Percentiles rank a stretch among this genome's conserved stretches.
These are phyloP conservation scores for Favolaschia claudopus DNA, from an alignment of 768 basidiomycete species.

Conservation along the genomic window DNA sequence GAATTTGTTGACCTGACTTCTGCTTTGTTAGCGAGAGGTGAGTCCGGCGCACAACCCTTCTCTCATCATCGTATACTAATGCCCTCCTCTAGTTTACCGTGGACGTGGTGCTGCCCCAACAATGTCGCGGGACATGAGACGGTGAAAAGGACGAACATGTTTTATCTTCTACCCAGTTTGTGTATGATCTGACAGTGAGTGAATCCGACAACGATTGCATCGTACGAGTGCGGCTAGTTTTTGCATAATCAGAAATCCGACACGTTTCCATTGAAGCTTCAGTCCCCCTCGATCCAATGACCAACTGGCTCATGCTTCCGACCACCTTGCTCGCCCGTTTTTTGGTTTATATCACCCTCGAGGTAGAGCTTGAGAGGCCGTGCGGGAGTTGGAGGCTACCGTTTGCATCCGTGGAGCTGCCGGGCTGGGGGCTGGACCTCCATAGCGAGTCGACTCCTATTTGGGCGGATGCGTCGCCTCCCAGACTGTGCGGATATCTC, in stretches of 20 bases:
- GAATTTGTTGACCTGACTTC: conserved; percentile 26
- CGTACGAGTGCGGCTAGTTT: not conserved
- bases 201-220: too few species aligned
- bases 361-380: conserved; percentile 72
- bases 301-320: conserved; percentile 85
- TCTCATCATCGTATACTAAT: conserved; percentile 19
- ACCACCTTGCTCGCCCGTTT: conserved; percentile 84
- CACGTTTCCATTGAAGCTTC: conserved; percentile 90
- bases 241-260: conserved; percentile 74
- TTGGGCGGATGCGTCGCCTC: too few species aligned
- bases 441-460: too few species aligned
- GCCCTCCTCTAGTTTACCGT: conserved; percentile 69
- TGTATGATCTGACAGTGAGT: not conserved
- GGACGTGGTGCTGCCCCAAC: conserved; percentile 79
- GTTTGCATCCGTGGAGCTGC: conserved; percentile 39
- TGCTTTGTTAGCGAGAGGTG: conserved; percentile 75
- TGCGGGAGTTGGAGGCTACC: conserved; percentile 64
- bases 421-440: too few species aligned
- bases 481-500: too few species aligned
- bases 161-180: not conserved
- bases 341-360: conserved; percentile 80
- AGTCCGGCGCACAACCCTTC: conserved; percentile 22
- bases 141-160: conserved; percentile 54
- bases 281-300: conserved; percentile 70
- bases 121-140: conserved; percentile 76